Evolutionary conservation across 495 filamentous ascomycete species (phyloP).

Genomic region (Annulohypoxylon nitens): DNA sequence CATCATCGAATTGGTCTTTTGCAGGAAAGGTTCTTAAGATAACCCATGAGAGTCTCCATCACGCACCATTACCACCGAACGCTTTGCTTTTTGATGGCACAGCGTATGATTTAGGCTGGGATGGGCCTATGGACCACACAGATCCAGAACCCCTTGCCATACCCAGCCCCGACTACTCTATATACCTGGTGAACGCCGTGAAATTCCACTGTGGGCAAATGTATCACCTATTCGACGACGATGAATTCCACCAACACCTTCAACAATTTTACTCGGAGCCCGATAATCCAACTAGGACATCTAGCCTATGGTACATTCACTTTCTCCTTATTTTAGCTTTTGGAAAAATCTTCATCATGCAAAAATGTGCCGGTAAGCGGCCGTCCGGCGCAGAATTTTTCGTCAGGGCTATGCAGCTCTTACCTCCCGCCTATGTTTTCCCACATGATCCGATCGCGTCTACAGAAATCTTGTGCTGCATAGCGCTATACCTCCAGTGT

Average conservation of each 20-base stretch:
- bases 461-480: neutral
- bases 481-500: conserved; percentile 1
- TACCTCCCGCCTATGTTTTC: neutral
- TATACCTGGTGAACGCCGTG: conserved; percentile 4
- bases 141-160: neutral
- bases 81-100: neutral
- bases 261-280: conserved; percentile 5
- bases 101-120: neutral
- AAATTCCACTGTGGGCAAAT: neutral
- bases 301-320: conserved; percentile 1
- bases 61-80: neutral
- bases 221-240: neutral
- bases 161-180: neutral
- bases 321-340: neutral
- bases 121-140: neutral
- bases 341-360: conserved; percentile 1
- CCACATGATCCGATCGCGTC: neutral
- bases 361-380: neutral
- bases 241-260: neutral
- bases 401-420: neutral
- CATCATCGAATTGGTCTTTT: neutral
- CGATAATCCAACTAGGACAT: neutral
- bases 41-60: neutral
- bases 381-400: neutral
- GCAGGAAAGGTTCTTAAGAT: neutral